Conservation (phyloP, 768 basidiomycete species). For the Rickenella mellea region DNA sequence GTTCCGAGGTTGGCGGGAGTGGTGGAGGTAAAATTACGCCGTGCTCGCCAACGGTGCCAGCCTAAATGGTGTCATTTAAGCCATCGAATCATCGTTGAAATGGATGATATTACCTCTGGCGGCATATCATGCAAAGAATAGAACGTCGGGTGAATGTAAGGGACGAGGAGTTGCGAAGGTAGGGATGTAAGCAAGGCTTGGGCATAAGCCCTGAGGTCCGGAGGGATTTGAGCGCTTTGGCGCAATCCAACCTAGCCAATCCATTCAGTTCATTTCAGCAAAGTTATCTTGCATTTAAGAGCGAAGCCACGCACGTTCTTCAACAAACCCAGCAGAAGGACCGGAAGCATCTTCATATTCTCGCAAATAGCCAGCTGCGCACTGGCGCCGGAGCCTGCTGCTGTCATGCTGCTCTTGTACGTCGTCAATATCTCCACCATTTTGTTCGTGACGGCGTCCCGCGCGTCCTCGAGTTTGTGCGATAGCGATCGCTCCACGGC, state of each 20-base stretch:
- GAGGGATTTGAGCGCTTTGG: slow-evolving; percentile 94
- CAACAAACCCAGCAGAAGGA: slow-evolving; percentile 79
- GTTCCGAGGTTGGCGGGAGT: slow-evolving; percentile 88
- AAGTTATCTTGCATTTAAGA: neutral
- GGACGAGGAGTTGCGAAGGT: slow-evolving; percentile 83
- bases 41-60: slow-evolving; percentile 82
- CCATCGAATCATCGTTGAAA: neutral
- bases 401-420: slow-evolving; percentile 95
- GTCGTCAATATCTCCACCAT: slow-evolving; percentile 76
- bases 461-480: slow-evolving; percentile 81
- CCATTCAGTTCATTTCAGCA: neutral
- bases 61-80: slow-evolving; percentile 32
- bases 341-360: slow-evolving; percentile 91
- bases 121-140: slow-evolving; percentile 97
- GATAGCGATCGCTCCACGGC: slow-evolving; percentile 84
- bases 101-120: slow-evolving; percentile 48
- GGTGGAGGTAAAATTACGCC: slow-evolving; percentile 85
- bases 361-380: slow-evolving; percentile 89
- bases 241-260: slow-evolving; percentile 72
- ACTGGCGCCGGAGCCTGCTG: slow-evolving; percentile 86
- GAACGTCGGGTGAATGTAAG: slow-evolving; percentile 92
- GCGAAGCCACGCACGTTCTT: slow-evolving; percentile 65
- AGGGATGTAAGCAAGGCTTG: slow-evolving; percentile 86
- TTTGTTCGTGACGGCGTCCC: slow-evolving; percentile 77
- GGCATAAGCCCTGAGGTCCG: slow-evolving; percentile 92